Percentiles rank a stretch among this genome's conserved stretches.
Conservation (phyloP, 208 protist genomes). For the Crithidia fasciculata region DNA sequence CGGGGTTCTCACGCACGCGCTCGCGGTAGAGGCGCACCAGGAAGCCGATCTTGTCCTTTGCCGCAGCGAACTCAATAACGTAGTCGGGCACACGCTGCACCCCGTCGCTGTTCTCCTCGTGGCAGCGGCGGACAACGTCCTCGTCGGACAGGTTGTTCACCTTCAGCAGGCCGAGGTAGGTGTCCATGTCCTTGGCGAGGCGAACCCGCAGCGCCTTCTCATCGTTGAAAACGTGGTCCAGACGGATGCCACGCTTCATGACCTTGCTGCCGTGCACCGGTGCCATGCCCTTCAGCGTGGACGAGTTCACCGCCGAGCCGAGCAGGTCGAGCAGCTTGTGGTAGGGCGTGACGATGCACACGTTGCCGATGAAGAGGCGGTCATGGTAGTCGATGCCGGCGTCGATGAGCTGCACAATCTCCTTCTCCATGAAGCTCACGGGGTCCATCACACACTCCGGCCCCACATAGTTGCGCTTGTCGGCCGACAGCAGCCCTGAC, state of each 20-base stretch:
- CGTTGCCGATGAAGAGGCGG: slow-evolving; percentile 89
- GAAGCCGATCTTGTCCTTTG: slow-evolving; percentile 85
- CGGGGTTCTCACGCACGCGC: slow-evolving; percentile 73
- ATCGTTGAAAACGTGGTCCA: slow-evolving; percentile 94
- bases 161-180: slow-evolving; percentile 83
- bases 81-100: slow-evolving; percentile 79
- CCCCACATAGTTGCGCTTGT: slow-evolving; percentile 86
- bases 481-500: slow-evolving; percentile 73
- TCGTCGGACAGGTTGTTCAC: slow-evolving; percentile 72
- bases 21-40: slow-evolving; percentile 79
- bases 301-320: slow-evolving; percentile 78
- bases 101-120: slow-evolving; percentile 87
- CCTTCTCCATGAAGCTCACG: slow-evolving; percentile 91
- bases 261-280: slow-evolving; percentile 92
- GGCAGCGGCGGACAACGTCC: slow-evolving; percentile 78
- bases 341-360: slow-evolving; percentile 90
- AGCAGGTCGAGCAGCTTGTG: slow-evolving; percentile 93
- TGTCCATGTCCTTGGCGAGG: slow-evolving; percentile 87
- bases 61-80: slow-evolving; percentile 82
- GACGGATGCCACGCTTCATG: slow-evolving; percentile 86
- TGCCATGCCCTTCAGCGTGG: slow-evolving; percentile 92
- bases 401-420: slow-evolving; percentile 82
- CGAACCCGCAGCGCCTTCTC: slow-evolving; percentile 56
- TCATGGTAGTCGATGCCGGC: slow-evolving; percentile 82
- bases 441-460: slow-evolving; percentile 94